Conservation (phyloP, 257 asterid species). For the Ilex aquifolium region DNA sequence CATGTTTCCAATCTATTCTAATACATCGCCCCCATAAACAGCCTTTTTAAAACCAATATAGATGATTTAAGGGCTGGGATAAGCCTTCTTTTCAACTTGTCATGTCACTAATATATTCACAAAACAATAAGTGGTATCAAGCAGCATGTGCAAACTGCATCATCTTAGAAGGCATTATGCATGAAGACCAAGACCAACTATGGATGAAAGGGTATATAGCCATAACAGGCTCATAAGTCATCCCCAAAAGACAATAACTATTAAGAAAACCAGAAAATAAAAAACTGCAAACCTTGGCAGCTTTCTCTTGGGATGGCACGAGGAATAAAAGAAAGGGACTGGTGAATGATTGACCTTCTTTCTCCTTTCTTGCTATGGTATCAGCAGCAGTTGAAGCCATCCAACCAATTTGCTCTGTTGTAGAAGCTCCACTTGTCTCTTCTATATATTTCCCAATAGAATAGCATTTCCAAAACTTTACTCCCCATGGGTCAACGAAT, state of each 20-base stretch:
- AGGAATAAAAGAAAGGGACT: constrained; percentile 71
- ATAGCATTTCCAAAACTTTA: constrained; percentile 70
- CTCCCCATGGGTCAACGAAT: constrained; percentile 64
- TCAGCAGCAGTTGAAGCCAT: constrained; percentile 79
- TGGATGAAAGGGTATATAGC: too few species aligned
- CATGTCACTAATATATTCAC: too few species aligned
- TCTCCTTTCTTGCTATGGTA: constrained; percentile 63
- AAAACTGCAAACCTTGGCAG: constrained; percentile 48
- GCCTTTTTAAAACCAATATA: too few species aligned
- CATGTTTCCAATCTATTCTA: too few species aligned
- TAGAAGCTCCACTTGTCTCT: constrained; percentile 50
- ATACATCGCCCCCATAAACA: too few species aligned
- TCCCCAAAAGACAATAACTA: neutral
- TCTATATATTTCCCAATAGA: constrained; percentile 55
- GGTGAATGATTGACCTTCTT: constrained; percentile 49
- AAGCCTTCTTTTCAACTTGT: too few species aligned
- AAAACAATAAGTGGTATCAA: too few species aligned
- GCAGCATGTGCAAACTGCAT: too few species aligned
- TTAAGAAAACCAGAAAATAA: constrained; percentile 3
- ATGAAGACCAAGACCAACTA: too few species aligned
- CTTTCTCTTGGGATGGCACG: constrained; percentile 80
- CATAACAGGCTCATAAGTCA: neutral
- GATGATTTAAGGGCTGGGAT: too few species aligned
- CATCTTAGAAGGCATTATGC: too few species aligned
- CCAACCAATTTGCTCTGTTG: constrained; percentile 76